Base-by-base conservation (phyloP, 768 basidiomycete species). In the Mycena venus region DNA sequence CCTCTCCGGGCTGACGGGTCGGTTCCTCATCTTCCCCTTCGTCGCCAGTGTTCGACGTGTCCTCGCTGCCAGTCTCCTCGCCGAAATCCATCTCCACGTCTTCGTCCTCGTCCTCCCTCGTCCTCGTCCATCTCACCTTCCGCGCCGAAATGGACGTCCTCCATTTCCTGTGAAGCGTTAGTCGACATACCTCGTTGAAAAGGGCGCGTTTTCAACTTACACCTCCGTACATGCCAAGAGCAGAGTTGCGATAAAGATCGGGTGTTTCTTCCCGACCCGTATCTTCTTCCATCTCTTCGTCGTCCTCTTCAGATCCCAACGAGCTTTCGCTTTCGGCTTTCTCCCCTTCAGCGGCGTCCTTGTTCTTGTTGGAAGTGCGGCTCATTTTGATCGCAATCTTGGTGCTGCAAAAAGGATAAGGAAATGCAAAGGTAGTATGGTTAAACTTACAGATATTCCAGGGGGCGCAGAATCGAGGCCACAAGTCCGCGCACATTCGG, bases 301-400 rank as follows among this genome's bases (percentile, higher is more conserved):
- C 91, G 19, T 91, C 91, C 2, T 90, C 88, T 8, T 89, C 89
- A 7, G 90, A 88, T 12, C 81, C 83, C 58, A 85, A 80, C 56
- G 91, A 91, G 2, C 88, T 86, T 12, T 87, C 90, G 63, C 82
- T 88, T 36, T 86, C 86, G 31, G 84, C 85, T 77, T 89, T 84
- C 60, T 83, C 81, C 27, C 88, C 88, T 31, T 91, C 92, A 14
- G 83, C 77, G 27, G 81, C 80, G 27, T 91, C 93, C 79, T 94
- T 94, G 51, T 78, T 84, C 83, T 92, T 95, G 58, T 89, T 89
- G 17, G 92, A 90, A 11, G 92, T 88, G 49, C 93, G 91, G 60
- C 96, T 98, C 95, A 99, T 97, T 84, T 98, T 99, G 84, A 98
- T 99, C n/a, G 98, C 97, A 66, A 97, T 89, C 82, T 98, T 98